phyloP scores from a whole-genome alignment of 2,329 filamentous ascomycete species.

The Fusarium veterinarium region DNA sequence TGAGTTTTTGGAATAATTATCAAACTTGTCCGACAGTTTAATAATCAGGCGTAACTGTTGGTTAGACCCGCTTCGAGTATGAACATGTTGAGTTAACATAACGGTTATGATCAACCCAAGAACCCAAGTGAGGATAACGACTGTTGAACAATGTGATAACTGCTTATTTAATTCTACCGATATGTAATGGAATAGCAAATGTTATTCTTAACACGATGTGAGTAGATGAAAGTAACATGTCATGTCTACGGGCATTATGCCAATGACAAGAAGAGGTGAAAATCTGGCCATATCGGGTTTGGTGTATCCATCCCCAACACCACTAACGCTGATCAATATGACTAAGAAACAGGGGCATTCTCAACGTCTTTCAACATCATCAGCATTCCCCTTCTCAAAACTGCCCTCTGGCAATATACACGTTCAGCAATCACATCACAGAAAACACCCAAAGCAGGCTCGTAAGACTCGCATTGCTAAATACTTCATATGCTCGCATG shows the following conservation, averaged over 20 bases:
- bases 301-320: conserved; percentile 11
- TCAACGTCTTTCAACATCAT: conserved; percentile 18
- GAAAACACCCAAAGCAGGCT: background rate
- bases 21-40: conserved; percentile 26
- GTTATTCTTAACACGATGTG: background rate
- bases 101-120: background rate
- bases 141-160: background rate
- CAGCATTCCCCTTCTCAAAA: background rate
- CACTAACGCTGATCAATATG: conserved; percentile 1
- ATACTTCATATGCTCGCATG: conserved; percentile 15
- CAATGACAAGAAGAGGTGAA: background rate
- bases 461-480: conserved; percentile 19
- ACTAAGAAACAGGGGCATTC: conserved; percentile 26
- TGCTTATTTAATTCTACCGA: background rate
- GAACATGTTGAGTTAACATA: conserved; percentile 33
- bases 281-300: conserved; percentile 8
- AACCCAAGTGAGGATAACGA: background rate
- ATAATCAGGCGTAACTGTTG: conserved; percentile 24
- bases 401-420: too few relatives aligned
- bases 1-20: conserved; percentile 24
- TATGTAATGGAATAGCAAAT: background rate
- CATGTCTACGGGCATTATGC: background rate
- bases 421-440: background rate
- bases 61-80: conserved; percentile 4
- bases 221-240: background rate